Evolutionary conservation across 106 monocot genomes (phyloP).

Genomic region (Dactylorhiza incarnata): DNA sequence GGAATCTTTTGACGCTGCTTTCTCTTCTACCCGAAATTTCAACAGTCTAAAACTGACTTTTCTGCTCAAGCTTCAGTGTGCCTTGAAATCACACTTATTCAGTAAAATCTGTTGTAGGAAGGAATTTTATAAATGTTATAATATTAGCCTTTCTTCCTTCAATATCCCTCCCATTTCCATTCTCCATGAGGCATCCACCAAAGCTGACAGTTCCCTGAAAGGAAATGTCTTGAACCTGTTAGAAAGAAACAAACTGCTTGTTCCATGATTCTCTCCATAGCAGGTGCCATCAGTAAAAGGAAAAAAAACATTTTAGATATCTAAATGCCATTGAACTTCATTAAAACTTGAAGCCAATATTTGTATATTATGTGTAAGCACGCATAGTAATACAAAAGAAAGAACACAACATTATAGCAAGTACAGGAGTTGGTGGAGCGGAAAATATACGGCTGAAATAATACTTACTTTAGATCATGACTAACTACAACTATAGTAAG

Average conservation of each 20-base stretch:
- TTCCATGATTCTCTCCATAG: not conserved
- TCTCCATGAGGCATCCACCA: conserved; percentile 81
- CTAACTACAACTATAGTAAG: conserved; percentile 85
- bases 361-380: conserved; percentile 2
- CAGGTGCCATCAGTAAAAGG: too few relatives aligned
- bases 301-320: too few relatives aligned
- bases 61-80: too few relatives aligned
- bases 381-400: not conserved
- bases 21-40: too few relatives aligned
- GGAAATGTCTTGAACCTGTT: not conserved
- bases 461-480: conserved; percentile 78
- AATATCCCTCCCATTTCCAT: conserved; percentile 88
- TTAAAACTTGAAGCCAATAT: not conserved
- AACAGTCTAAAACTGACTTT: too few relatives aligned
- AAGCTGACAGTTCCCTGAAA: conserved; percentile 57
- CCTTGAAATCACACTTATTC: not conserved
- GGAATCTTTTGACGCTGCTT: too few relatives aligned
- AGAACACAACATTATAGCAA: not conserved
- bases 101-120: not conserved
- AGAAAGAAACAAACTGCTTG: not conserved
- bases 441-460: not conserved
- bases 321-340: too few relatives aligned
- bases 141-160: conserved; percentile 55
- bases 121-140: conserved; percentile 9
- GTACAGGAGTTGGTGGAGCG: not conserved